These are phyloP conservation scores for Pseudozyma sp. DNA, from an alignment of 1,284 basidiomycete genomes.

Conservation along the genomic window DNA sequence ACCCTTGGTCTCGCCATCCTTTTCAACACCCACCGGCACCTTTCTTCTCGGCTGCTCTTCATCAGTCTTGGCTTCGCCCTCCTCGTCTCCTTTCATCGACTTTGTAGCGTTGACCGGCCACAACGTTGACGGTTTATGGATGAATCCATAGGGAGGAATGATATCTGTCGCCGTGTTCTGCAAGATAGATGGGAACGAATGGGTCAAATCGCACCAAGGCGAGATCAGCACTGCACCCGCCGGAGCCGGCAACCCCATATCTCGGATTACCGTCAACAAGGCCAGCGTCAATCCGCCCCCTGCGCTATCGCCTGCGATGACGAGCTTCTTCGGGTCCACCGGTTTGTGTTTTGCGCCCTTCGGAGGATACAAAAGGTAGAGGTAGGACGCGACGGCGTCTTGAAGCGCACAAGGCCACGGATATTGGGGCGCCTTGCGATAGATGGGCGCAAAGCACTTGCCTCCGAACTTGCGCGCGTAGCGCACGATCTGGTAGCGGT, in stretches of 20 bases:
- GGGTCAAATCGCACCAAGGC: constrained; percentile 88
- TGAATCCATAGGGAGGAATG: constrained; percentile 71
- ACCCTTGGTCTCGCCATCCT: constrained; percentile 9
- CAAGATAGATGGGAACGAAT: constrained; percentile 90
- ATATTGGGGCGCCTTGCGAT: constrained; percentile 66
- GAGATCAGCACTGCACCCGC: constrained; percentile 71
- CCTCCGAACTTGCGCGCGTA: constrained; percentile 70
- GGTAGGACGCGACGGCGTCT: constrained; percentile 84
- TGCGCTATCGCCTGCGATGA: constrained; percentile 89
- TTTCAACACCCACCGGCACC: constrained; percentile 35
- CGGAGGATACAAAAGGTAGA: constrained; percentile 80
- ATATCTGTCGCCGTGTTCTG: constrained; percentile 82
- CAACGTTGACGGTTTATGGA: constrained; percentile 66
- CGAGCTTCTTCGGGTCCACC: constrained; percentile 83
- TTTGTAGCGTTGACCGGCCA: constrained; percentile 60
- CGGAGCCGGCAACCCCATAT: constrained; percentile 82
- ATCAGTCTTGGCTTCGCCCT: neutral
- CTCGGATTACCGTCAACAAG: constrained; percentile 89
- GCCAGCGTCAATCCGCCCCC: constrained; percentile 89
- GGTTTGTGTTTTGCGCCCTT: constrained; percentile 74
- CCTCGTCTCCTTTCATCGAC: constrained; percentile 14
- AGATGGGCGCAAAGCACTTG: constrained; percentile 69
- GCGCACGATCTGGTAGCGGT: constrained; percentile 70
- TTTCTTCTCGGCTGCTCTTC: constrained; percentile 20
- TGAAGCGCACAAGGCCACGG: constrained; percentile 96